These are phyloP conservation scores for Candida nemodendra DNA, from an alignment of 805 yeast species.

Conservation along the genomic window DNA sequence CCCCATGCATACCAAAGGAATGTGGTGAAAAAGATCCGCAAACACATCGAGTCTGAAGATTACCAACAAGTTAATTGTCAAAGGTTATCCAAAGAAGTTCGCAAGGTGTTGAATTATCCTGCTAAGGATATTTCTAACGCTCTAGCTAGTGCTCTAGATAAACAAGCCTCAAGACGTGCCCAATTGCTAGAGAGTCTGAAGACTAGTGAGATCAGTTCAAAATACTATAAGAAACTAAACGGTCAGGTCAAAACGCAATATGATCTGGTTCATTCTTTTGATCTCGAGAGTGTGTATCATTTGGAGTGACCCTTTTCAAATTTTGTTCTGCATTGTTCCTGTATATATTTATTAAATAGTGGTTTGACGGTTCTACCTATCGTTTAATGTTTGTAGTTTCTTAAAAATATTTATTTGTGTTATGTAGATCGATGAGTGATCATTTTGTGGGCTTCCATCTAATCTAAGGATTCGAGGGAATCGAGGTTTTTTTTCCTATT, in stretches of 20 bases:
- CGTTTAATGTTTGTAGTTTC: too few species aligned
- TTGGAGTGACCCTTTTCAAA: too few species aligned
- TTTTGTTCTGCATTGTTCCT: too few species aligned
- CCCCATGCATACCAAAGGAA: slow-evolving; percentile 89
- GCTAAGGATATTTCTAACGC: slow-evolving; percentile 74
- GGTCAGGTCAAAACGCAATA: slow-evolving; percentile 24
- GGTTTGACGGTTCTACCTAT: too few species aligned
- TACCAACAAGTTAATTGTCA: slow-evolving; percentile 77
- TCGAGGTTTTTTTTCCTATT: too few species aligned
- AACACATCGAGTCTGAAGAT: slow-evolving; percentile 63
- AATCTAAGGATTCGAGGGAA: too few species aligned
- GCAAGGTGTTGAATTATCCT: slow-evolving; percentile 79
- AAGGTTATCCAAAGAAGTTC: slow-evolving; percentile 77
- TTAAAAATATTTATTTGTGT: too few species aligned
- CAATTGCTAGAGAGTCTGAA: slow-evolving; percentile 50
- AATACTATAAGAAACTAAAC: slow-evolving; percentile 52
- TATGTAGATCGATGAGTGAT: too few species aligned
- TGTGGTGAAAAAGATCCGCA: slow-evolving; percentile 66
- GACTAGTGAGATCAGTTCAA: slow-evolving; percentile 53
- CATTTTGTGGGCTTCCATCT: too few species aligned
- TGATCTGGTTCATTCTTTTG: slow-evolving; percentile 15
- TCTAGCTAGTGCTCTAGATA: slow-evolving; percentile 65
- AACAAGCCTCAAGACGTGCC: slow-evolving; percentile 55
- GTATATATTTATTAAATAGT: slow-evolving; percentile 1
- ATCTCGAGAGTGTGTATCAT: slow-evolving; percentile 12